Evolutionary conservation across 1,284 basidiomycete species (phyloP).

Genomic region (Apiotrichum montevideense): DNA sequence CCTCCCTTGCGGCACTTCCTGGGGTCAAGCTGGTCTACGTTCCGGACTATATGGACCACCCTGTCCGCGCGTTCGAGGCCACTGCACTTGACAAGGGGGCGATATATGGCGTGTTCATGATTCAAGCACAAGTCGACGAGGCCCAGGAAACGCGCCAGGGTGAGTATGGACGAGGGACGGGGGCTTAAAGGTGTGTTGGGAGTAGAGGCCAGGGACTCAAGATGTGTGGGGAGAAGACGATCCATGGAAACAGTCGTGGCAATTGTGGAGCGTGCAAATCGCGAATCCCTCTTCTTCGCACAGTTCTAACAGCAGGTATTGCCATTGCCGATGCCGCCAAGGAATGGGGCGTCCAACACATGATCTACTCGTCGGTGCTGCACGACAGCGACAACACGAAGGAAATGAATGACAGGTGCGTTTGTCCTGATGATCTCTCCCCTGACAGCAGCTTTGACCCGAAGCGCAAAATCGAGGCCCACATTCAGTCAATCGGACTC

Average conservation of each 20-base stretch:
- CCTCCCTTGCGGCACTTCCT: slow-evolving; percentile 18
- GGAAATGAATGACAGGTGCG: neutral
- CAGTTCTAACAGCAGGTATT: too few relatives aligned
- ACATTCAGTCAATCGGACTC: slow-evolving; percentile 13
- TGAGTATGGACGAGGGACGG: too few relatives aligned
- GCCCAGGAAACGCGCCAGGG: too few relatives aligned
- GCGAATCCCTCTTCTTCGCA: too few relatives aligned
- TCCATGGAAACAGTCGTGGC: too few relatives aligned
- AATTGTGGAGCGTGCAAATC: too few relatives aligned
- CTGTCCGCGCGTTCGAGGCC: slow-evolving; percentile 15
- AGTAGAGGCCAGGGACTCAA: too few relatives aligned
- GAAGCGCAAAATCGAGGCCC: slow-evolving; percentile 28
- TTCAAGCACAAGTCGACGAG: too few relatives aligned
- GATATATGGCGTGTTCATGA: slow-evolving; percentile 20
- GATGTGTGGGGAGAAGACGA: too few relatives aligned
- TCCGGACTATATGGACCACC: slow-evolving; percentile 24
- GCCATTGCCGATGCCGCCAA: slow-evolving; percentile 45
- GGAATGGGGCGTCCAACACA: slow-evolving; percentile 44
- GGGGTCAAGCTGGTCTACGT: slow-evolving; percentile 25
- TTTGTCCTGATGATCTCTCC: neutral
- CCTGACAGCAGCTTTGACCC: slow-evolving; percentile 18
- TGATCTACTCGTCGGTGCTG: slow-evolving; percentile 41
- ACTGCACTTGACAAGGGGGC: slow-evolving; percentile 17
- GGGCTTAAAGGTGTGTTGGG: too few relatives aligned
- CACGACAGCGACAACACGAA: slow-evolving; percentile 13